Base-by-base conservation (phyloP, 305 asterid genomes). In the Fraxinus platypoda region DNA sequence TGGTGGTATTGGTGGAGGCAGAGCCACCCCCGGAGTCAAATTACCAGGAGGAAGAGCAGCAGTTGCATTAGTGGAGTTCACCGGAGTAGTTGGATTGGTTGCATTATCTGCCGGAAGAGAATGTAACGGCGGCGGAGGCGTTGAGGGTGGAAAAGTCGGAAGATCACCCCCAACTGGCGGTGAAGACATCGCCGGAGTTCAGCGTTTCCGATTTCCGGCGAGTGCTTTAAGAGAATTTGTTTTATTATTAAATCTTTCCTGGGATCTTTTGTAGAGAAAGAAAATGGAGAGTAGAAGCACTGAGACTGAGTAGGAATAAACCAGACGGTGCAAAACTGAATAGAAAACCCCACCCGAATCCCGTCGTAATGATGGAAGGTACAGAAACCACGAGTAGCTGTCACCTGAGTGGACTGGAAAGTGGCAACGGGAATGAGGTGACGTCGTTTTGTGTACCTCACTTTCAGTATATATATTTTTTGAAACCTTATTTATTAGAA, bases 161-260 rank as follows among this genome's bases (percentile, higher is more conserved):
- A 70, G 23, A 70, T 85, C 87, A 79, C 64, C 84, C 23, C 74
- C 90, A 76, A 82, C 87, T 74, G 88, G 87, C 83, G 90, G 88
- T 62, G 85, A 79, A 83, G 95, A 85, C 97, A 92, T 93, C 31
- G 83, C 88, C 84, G 78, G 86, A 81, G 74, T 70, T 73, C 73
- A 85, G 75, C 21, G 66, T 33, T 49, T 52, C 74, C 46, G 80
- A 74, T 83, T 74, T 19, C 83, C 76, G 66, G 11, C 17, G n/a
- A 76, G 52, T 72, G 75, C 7, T 6, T 46, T 12, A 9, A n/a
- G 64, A 8, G 35, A 70, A 4, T 13, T 68, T 68, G 8, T 13
- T 28, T 80, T 80, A 21, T 3, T n/a, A 70, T 11, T 26, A 26
- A 34, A 8, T 54, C 41, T 80, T 17, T 25, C 49, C 23, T 46